Evolutionary conservation across 2,329 filamentous ascomycete genomes (phyloP), one percentile per base, ranked within the genome.

Genomic region (Keithomyces neogunnii): DNA sequence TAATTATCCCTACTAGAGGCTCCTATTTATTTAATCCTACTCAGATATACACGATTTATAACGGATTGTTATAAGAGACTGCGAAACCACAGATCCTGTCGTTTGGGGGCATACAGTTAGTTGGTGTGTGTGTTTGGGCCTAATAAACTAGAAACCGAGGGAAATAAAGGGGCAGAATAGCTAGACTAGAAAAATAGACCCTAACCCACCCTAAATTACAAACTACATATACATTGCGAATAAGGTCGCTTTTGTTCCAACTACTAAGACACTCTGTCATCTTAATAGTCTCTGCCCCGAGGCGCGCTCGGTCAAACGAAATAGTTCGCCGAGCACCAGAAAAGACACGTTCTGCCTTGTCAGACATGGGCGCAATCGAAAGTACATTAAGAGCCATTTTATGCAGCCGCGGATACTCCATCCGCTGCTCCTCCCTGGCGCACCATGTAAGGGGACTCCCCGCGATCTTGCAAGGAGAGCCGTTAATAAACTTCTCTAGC

Each of bases 201-300:
- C n/a, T n/a, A n/a, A n/a, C n/a, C n/a, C n/a, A n/a, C n/a, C n/a
- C n/a, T n/a, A n/a, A n/a, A n/a, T 50, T 32, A 35, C 28, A n/a
- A 6, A 45, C 9, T 46, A 51, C 43, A 49, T 48, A 3, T 13
- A 52, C 43, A 19, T 45, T 32, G 2, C 39, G 45, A 32, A 52
- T 50, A 36, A 50, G 48, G 48, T 50, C 48, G 26, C 45, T 45
- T 31, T 50, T 50, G 48, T 45, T 51, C 52, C 47, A 54, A 30
- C 44, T 52, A 30, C 52, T 26, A 49, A 54, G 43, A 49, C 52
- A 54, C 49, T 54, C 49, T 11, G 47, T 47, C 44, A 49, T 54
- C 49, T 54, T 38, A 48, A 54, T 54, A 8, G 43, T 51, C 6
- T 54, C 52, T 29, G 47, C 47, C 39, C 45, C 42, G 3, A 51